Evolutionary conservation across 2,329 filamentous ascomycete genomes (phyloP), one percentile per base, ranked within the genome.

Genomic region (Fusarium annulatum): DNA sequence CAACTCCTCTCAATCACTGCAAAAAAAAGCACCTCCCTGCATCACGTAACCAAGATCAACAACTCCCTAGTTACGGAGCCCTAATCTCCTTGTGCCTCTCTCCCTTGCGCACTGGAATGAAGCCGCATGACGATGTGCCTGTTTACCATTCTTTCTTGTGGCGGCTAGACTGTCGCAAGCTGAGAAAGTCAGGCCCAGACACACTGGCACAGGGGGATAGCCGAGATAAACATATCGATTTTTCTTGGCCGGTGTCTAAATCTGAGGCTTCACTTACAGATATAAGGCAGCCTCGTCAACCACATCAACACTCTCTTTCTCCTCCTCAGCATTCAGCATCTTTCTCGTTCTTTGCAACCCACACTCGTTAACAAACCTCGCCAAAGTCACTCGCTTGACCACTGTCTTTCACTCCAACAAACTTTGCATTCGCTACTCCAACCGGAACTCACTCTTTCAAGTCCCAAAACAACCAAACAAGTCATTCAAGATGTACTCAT

Each of bases 331-430:
- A 51, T 64, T 63, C 67, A 71, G 51, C 61, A 41, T 52, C 67
- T 38, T 46, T 62, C 48, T 72, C 53, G 46, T 57, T 66, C 23
- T 48, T 69, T 64, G 61, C 38, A 65, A 55, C 36, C n/a, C 62
- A 71, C 73, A 46, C 64, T 76, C 73, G 52, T 73, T 71, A 63
- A 59, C 42, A 72, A 28, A 65, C 52, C 67, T 73, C 68, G 69
- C 76, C 71, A 64, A 51, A 77, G 76, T 77, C 77, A 73, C 74
- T 79, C 77, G 59, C 70, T 79, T 67, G 61, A 57, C 52, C 57
- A 59, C 51, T 57, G n/a, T 67, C 57, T 16, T 41, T 67, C 58
- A 52, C n/a, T 61, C 56, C 53, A 58, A 39, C 61, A 73, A 65
- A 52, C 39, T 61, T 48, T 49, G 59, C 69, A 67, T 33, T 61